Evolutionary conservation across 2,329 filamentous ascomycete species (phyloP), one percentile per base, ranked within the genome.

Genomic region (Oidium heveae): DNA sequence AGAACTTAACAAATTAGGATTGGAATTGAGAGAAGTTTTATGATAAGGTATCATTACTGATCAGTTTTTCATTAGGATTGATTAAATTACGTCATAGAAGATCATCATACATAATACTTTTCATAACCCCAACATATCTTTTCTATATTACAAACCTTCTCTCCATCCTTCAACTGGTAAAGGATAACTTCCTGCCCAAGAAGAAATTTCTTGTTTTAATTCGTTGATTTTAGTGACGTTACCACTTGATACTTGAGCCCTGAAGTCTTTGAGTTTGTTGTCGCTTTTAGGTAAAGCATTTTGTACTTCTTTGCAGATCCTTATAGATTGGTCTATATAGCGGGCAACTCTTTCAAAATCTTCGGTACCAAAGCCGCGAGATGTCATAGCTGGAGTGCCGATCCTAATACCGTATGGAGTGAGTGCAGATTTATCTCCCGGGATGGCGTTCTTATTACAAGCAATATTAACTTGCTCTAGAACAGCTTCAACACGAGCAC

Each of bases 261-360:
- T 93, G 83, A 98, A 96, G 75, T 98, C 91, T 81, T 96, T 96
- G 69, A 94, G 85, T 80, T 93, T 95, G 80, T 96, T 98, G 65
- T 86, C 86, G 70, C 91, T 84, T 80, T 95, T 95, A 68, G 91
- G 89, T 24, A 96, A 78, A 59, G 75, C 72, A 41, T 18, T n/a
- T 39, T 55, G 41, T 32, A 50, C 44, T 24, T 55, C 44, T 51
- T 46, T 24, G 33, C 44, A 55, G 12, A 49, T 37, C 16, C 51
- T 39, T 13, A 46, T 55, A 84, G 82, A 51, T 84, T 79, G 68
- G 89, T 84, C 54, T 94, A 84, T 59, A 93, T 85, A 63, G 16
- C 44, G 18, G 15, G 85, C 86, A 15, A 94, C 85, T 16, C 84
- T 77, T 55, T 78, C 77, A 69, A 96, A 98, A 69, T 98, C 91